These are phyloP conservation scores for Agrocybe chaxingu DNA, from an alignment of 768 basidiomycete species.

Conservation along the genomic window DNA sequence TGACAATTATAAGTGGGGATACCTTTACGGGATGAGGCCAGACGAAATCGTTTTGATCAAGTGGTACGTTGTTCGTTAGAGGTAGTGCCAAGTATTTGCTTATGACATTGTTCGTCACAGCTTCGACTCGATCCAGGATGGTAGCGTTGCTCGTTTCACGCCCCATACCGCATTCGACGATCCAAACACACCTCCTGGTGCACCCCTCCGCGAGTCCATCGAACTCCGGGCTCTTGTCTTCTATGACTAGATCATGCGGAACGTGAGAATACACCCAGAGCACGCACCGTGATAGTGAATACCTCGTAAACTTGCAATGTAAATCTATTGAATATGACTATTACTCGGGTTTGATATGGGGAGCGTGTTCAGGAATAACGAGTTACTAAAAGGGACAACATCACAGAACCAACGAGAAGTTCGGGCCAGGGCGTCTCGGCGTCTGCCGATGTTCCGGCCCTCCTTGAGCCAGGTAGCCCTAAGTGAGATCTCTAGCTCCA, in stretches of 20 bases:
- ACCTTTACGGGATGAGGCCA: slow-evolving; percentile 38
- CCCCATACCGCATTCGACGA: slow-evolving; percentile 62
- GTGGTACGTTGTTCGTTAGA: slow-evolving; percentile 26
- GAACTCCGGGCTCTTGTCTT: slow-evolving; percentile 61
- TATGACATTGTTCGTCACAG: slow-evolving; percentile 1
- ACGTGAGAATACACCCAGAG: too few species aligned
- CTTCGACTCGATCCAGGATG: slow-evolving; percentile 32
- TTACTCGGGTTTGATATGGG: too few species aligned
- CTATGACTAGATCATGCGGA: slow-evolving; percentile 32
- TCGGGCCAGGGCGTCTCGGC: too few species aligned
- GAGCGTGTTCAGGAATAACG: too few species aligned
- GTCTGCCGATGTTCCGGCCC: too few species aligned
- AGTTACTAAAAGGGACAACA: too few species aligned
- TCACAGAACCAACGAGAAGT: too few species aligned
- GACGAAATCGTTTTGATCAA: slow-evolving; percentile 52
- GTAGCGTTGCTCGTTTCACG: slow-evolving; percentile 49
- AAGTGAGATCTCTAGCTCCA: too few species aligned
- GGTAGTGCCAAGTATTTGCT: neutral
- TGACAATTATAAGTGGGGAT: slow-evolving; percentile 51
- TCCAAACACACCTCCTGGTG: slow-evolving; percentile 43
- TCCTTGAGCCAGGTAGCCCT: too few species aligned
- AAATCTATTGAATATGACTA: too few species aligned
- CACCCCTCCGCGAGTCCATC: slow-evolving; percentile 52
- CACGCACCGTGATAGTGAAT: too few species aligned
- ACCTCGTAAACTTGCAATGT: too few species aligned